Conservation (phyloP, 345 rosid species). For the Rhodamnia argentea region DNA sequence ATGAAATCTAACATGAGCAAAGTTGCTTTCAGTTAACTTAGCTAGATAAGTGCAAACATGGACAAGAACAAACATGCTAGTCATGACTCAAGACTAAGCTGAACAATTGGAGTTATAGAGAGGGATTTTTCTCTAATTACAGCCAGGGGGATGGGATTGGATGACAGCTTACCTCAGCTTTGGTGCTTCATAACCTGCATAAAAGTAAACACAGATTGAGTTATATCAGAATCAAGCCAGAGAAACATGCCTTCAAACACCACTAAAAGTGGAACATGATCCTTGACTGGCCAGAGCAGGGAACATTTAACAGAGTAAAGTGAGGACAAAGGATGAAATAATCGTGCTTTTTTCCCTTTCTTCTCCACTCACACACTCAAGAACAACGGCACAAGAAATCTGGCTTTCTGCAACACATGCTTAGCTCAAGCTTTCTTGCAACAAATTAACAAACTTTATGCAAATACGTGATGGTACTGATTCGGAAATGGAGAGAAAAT, state of each 20-base stretch:
- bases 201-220: neutral
- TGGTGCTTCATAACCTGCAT: constrained; percentile 53
- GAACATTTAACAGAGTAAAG: neutral
- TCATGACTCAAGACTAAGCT: neutral
- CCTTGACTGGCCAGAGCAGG: neutral
- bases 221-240: neutral
- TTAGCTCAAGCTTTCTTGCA: neutral
- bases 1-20: neutral
- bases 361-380: neutral
- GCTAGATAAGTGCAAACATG: neutral
- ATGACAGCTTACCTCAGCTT: constrained; percentile 31
- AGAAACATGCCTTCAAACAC: neutral
- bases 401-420: neutral
- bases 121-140: neutral
- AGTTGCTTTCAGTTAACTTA: neutral
- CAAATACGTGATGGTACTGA: neutral
- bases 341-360: too few relatives aligned
- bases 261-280: neutral
- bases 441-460: neutral
- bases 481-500: neutral
- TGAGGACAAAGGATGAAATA: too few relatives aligned
- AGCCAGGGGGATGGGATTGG: neutral
- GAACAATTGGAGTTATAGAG: neutral
- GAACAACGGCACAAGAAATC: neutral
- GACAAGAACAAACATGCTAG: neutral